These are phyloP conservation scores for Fagus sylvatica DNA, from an alignment of 306 rosid species.

Conservation along the genomic window DNA sequence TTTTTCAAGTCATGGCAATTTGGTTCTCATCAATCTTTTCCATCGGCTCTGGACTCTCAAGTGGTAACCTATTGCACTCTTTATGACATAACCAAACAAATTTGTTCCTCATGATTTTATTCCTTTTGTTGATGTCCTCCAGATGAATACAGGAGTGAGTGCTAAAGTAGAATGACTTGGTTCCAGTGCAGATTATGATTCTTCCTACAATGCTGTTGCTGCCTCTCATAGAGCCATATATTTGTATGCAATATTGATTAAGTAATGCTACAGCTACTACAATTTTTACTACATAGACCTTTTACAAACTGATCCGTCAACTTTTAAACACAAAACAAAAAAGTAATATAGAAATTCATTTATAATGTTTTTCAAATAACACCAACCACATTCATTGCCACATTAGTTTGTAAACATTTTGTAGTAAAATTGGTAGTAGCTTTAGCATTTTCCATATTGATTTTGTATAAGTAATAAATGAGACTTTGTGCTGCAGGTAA, in stretches of 20 bases:
- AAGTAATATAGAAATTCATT: no score
- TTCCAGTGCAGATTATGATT: background rate
- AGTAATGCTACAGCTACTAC: no score
- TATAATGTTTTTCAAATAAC: no score
- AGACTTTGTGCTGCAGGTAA: background rate
- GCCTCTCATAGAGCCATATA: background rate
- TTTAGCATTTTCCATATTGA: no score
- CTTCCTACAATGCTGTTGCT: background rate
- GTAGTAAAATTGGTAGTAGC: no score
- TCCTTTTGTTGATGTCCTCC: background rate
- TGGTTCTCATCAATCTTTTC: conserved; percentile 38
- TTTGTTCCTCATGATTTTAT: conserved; percentile 2
- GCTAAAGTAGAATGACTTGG: background rate
- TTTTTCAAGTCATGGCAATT: conserved; percentile 25
- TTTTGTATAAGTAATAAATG: background rate
- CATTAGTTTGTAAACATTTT: no score
- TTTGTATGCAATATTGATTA: background rate
- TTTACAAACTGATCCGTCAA: no score
- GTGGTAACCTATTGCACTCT: conserved; percentile 31
- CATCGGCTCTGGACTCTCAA: conserved; percentile 30
- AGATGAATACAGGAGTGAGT: background rate
- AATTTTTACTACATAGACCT: no score
- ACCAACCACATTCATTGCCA: no score
- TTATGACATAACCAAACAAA: conserved; percentile 22
- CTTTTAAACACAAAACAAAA: no score